phyloP scores from a whole-genome alignment of 768 basidiomycete genomes.

The Zangia roseola region DNA sequence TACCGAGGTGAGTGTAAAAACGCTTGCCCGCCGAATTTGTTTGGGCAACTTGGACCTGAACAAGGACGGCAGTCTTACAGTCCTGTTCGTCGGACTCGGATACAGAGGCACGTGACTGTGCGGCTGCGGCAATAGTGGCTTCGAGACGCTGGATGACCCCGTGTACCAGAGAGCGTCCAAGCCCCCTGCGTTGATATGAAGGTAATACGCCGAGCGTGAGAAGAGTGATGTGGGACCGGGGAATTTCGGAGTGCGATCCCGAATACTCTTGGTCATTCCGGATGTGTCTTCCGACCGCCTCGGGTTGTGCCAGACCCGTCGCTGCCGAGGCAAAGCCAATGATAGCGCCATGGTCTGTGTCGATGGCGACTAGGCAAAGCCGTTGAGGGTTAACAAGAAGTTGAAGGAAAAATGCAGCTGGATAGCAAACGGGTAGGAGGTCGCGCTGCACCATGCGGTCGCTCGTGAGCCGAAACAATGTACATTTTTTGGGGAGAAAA shows the following conservation, averaged over 20 bases:
- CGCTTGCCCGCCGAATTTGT: conserved; percentile 24
- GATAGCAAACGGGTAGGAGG: conserved; percentile 29
- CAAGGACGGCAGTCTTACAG: conserved; percentile 18
- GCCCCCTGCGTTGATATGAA: conserved; percentile 26
- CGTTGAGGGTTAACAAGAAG: conserved; percentile 29
- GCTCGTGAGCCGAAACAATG: conserved; percentile 1
- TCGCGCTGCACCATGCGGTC: conserved; percentile 12
- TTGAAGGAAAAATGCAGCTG: conserved; percentile 31
- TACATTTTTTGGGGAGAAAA: not conserved
- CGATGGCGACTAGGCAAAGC: conserved; percentile 32
- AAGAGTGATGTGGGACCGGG: conserved; percentile 20
- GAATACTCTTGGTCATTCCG: conserved; percentile 1
- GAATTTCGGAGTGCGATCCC: conserved; percentile 5
- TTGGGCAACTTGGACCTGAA: conserved; percentile 28
- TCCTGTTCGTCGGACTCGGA: not conserved
- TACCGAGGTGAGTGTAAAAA: conserved; percentile 30
- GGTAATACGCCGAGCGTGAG: conserved; percentile 32
- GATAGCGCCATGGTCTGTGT: conserved; percentile 17
- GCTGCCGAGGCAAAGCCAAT: conserved; percentile 32
- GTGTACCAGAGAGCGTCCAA: conserved; percentile 30
- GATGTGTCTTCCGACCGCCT: not conserved
- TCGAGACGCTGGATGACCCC: conserved; percentile 27
- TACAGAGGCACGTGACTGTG: not conserved
- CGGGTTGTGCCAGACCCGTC: conserved; percentile 5
- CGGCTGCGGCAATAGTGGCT: not conserved